These are phyloP conservation scores for Psidium friedrichsthalianum DNA, from an alignment of 345 rosid species.

Conservation along the genomic window DNA sequence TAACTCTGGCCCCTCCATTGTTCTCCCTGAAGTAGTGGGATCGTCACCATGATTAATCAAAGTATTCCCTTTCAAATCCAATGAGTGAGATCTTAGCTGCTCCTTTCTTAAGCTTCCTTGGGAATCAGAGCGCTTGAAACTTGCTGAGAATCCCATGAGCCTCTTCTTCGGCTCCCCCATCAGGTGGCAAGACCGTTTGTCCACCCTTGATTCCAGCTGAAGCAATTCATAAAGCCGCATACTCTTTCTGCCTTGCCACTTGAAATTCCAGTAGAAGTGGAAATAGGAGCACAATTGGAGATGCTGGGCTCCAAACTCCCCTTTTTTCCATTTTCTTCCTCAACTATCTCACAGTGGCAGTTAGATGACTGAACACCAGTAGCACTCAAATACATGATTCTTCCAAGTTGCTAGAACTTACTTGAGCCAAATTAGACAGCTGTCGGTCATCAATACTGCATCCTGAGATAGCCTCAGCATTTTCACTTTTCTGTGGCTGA, in stretches of 20 bases:
- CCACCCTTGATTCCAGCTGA: constrained; percentile 55
- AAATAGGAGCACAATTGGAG: constrained; percentile 10
- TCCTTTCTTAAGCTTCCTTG: constrained; percentile 7
- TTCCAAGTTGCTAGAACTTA: constrained; percentile 13
- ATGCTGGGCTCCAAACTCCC: constrained; percentile 7
- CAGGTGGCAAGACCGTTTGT: constrained; percentile 12
- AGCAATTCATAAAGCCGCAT: constrained; percentile 83
- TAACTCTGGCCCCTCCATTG: constrained; percentile 31
- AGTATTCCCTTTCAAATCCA: constrained; percentile 21
- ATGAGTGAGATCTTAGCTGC: constrained; percentile 10
- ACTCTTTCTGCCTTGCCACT: constrained; percentile 53
- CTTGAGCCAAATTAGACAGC: constrained; percentile 18
- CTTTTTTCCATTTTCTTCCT: constrained; percentile 24
- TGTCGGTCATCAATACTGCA: constrained; percentile 15
- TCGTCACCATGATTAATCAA: constrained; percentile 33
- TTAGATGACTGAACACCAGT: constrained; percentile 20
- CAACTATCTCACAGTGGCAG: constrained; percentile 40
- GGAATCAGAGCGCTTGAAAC: constrained; percentile 15
- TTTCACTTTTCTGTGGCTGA: constrained; percentile 11
- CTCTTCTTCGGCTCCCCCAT: constrained; percentile 14
- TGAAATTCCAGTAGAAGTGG: constrained; percentile 24
- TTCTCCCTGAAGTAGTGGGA: constrained; percentile 78
- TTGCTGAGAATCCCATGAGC: constrained; percentile 14
- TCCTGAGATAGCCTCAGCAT: constrained; percentile 9
- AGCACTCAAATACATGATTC: constrained; percentile 22